These are phyloP conservation scores for Cercospora sesami DNA, from an alignment of 2,329 filamentous ascomycete genomes.

Conservation along the genomic window DNA sequence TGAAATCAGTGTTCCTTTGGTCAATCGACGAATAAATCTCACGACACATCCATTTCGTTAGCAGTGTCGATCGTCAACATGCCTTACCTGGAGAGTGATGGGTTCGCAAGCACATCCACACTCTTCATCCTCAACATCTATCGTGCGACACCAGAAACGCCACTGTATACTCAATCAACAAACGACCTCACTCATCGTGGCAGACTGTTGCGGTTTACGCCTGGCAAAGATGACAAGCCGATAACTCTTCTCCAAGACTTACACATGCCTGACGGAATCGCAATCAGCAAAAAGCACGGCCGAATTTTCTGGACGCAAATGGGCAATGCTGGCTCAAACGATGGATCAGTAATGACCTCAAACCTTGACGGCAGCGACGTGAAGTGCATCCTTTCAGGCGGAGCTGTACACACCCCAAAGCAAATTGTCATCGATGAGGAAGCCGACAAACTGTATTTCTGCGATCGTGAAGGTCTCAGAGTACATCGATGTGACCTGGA, in stretches of 20 bases:
- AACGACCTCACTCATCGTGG: slow-evolving; percentile 21
- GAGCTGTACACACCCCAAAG: slow-evolving; percentile 53
- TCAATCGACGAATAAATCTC: background rate
- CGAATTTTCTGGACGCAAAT: slow-evolving; percentile 40
- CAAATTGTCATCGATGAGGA: slow-evolving; percentile 41
- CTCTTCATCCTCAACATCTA: slow-evolving; percentile 23
- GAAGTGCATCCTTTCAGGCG: slow-evolving; percentile 46
- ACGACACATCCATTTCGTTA: background rate
- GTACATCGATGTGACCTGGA: slow-evolving; percentile 42
- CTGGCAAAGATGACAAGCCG: slow-evolving; percentile 8
- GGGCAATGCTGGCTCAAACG: slow-evolving; percentile 28
- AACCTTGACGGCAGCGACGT: slow-evolving; percentile 54
- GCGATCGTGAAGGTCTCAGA: slow-evolving; percentile 48
- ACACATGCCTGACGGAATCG: slow-evolving; percentile 39
- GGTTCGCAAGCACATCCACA: background rate
- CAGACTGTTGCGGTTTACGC: slow-evolving; percentile 5
- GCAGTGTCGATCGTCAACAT: background rate
- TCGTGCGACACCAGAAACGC: slow-evolving; percentile 16
- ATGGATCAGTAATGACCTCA: slow-evolving; percentile 27
- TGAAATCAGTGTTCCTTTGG: background rate
- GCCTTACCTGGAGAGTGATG: background rate
- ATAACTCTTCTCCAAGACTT: slow-evolving; percentile 10
- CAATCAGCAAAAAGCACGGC: slow-evolving; percentile 23
- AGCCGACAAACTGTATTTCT: slow-evolving; percentile 44
- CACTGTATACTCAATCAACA: slow-evolving; percentile 12